Evolutionary conservation across 148 eudicot genomes (phyloP).

Genomic region (Rhododendron kiyosumense): DNA sequence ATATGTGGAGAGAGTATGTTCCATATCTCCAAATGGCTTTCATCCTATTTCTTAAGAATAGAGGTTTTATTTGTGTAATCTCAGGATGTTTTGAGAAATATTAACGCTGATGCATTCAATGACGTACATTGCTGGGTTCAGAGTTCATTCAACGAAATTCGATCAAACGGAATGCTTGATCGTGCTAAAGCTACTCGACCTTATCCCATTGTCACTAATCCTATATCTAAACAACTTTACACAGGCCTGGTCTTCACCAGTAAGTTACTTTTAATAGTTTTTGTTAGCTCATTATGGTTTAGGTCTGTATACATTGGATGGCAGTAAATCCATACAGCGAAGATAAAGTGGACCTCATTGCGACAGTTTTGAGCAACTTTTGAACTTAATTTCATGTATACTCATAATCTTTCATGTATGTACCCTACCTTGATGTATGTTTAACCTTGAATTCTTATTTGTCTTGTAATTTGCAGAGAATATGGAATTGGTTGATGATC

Average conservation of each 20-base stretch:
- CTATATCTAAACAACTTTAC: conserved; percentile 42
- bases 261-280: conserved; percentile 24
- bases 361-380: not conserved
- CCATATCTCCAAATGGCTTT: not conserved
- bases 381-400: not conserved
- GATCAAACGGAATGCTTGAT: conserved; percentile 39
- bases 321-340: not conserved
- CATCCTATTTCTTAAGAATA: not conserved
- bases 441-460: not conserved
- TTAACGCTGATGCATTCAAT: conserved; percentile 49
- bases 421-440: not conserved
- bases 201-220: conserved; percentile 51
- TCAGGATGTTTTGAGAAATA: conserved; percentile 70
- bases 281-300: not conserved
- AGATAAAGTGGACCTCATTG: not conserved
- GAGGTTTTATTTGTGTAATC: conserved; percentile 2
- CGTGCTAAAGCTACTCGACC: conserved; percentile 35
- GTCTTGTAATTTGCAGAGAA: conserved; percentile 47
- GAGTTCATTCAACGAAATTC: conserved; percentile 44
- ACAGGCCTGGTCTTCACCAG: conserved; percentile 78
- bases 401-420: not conserved
- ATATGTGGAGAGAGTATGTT: too few species aligned
- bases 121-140: conserved; percentile 61
- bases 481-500: conserved; percentile 89
- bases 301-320: not conserved